Percentiles rank a stretch among this genome's conserved stretches.
phyloP scores from a whole-genome alignment of 2,329 filamentous ascomycete species.

The Epichloe gansuensis region DNA sequence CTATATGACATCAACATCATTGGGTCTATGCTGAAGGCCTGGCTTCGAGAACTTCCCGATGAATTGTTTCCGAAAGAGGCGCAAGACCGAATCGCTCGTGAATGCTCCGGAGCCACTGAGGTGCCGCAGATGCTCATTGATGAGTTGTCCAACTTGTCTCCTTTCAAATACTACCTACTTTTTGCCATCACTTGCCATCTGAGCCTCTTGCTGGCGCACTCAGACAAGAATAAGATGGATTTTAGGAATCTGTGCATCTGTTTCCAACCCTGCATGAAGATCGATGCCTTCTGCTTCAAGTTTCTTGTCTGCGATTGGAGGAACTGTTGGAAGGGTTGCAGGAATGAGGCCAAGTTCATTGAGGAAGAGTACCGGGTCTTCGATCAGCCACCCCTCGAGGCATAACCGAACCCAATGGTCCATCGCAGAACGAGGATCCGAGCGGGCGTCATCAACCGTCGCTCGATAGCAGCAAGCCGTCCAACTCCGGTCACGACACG shows the following conservation, averaged over 20 bases:
- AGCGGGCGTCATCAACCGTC: conserved; percentile 33
- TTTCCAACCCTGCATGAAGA: conserved; percentile 94
- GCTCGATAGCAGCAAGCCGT: conserved; percentile 51
- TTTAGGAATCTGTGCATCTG: conserved; percentile 92
- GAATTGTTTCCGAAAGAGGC: conserved; percentile 80
- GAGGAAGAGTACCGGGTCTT: conserved; percentile 54
- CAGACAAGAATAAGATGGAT: conserved; percentile 97
- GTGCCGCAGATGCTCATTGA: conserved; percentile 82
- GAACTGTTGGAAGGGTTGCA: conserved; percentile 94
- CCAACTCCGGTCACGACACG: conserved; percentile 17
- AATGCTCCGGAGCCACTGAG: conserved; percentile 66
- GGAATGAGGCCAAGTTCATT: conserved; percentile 71
- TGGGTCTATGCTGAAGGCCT: conserved; percentile 90
- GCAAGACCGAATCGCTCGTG: conserved; percentile 67
- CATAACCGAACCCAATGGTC: conserved; percentile 25
- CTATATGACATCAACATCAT: conserved; percentile 96
- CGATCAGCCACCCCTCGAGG: conserved; percentile 44
- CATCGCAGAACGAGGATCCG: conserved; percentile 11
- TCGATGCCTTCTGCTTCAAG: conserved; percentile 89
- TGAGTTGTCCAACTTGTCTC: conserved; percentile 84
- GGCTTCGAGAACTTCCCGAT: conserved; percentile 88
- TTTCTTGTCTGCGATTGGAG: conserved; percentile 93
- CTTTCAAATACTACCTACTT: conserved; percentile 94
- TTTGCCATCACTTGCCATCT: conserved; percentile 97
- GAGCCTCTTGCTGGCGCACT: conserved; percentile 78